Percentiles rank a stretch among this genome's conserved stretches.
phyloP scores from a whole-genome alignment of 129 eudicot species.

The Flaveria trinervia region DNA sequence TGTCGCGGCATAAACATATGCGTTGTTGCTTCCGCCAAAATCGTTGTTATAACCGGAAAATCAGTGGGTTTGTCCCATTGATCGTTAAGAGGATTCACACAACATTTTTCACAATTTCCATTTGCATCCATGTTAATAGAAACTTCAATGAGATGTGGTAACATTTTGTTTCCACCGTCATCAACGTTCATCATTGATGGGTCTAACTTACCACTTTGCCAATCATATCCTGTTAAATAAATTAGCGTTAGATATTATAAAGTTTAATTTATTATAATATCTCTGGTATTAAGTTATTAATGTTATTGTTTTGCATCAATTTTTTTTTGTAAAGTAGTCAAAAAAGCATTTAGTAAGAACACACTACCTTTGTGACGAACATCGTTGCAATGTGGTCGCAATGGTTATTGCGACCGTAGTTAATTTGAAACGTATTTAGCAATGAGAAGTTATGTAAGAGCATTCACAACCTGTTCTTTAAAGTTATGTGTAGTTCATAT shows the following conservation, averaged over 20 bases:
- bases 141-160: constrained; percentile 80
- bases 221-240: constrained; percentile 65
- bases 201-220: constrained; percentile 82
- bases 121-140: constrained; percentile 45
- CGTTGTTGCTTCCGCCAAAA: constrained; percentile 55
- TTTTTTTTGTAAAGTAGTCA: too few species aligned
- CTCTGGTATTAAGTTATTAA: too few species aligned
- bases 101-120: constrained; percentile 51
- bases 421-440: too few species aligned
- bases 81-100: constrained; percentile 47
- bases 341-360: too few species aligned
- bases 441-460: too few species aligned
- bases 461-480: too few species aligned
- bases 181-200: constrained; percentile 73
- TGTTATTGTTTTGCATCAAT: too few species aligned
- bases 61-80: constrained; percentile 66
- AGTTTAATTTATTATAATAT: not conserved
- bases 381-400: too few species aligned
- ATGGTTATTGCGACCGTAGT: too few species aligned
- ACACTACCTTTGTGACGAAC: too few species aligned
- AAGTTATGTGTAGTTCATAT: too few species aligned
- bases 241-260: not conserved
- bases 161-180: constrained; percentile 46
- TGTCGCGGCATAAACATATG: constrained; percentile 70
- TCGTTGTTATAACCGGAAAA: constrained; percentile 66